These are phyloP conservation scores for Streptanthus diversifolius DNA, from an alignment of 345 rosid genomes.

Conservation along the genomic window DNA sequence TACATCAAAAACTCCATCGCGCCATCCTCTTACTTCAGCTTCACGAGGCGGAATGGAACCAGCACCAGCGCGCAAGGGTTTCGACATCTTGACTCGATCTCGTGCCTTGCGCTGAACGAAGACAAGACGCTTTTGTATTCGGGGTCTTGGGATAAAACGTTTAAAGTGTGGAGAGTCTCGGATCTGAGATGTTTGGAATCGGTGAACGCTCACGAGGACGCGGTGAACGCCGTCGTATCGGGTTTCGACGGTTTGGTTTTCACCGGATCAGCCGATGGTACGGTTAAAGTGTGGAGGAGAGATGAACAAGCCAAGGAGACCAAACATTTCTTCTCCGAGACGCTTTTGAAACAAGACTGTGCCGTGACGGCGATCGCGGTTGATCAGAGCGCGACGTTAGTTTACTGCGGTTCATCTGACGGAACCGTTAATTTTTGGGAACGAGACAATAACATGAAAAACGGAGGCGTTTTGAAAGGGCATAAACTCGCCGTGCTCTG, in stretches of 20 bases:
- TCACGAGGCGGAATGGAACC: conserved; percentile 38
- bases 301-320: conserved; percentile 83
- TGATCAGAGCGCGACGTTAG: conserved; percentile 46
- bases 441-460: conserved; percentile 46
- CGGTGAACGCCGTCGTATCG: conserved; percentile 61
- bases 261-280: conserved; percentile 86
- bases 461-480: conserved; percentile 68
- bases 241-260: conserved; percentile 82
- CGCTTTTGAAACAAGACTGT: conserved; percentile 73
- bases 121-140: conserved; percentile 60
- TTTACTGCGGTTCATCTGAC: conserved; percentile 85
- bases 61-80: conserved; percentile 49
- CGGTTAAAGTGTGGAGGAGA: conserved; percentile 84
- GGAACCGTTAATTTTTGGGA: conserved; percentile 84
- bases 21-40: conserved; percentile 58
- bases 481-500: conserved; percentile 78
- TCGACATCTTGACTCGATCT: conserved; percentile 72
- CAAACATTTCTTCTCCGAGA: conserved; percentile 75
- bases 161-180: conserved; percentile 76
- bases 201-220: conserved; percentile 71
- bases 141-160: conserved; percentile 86
- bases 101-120: conserved; percentile 70
- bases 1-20: conserved; percentile 50
- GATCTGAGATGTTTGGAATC: conserved; percentile 77
- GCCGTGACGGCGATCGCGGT: conserved; percentile 72